Base-by-base conservation (phyloP, 1,284 basidiomycete genomes). In the Sporisorium iseilematis-ciliati region DNA sequence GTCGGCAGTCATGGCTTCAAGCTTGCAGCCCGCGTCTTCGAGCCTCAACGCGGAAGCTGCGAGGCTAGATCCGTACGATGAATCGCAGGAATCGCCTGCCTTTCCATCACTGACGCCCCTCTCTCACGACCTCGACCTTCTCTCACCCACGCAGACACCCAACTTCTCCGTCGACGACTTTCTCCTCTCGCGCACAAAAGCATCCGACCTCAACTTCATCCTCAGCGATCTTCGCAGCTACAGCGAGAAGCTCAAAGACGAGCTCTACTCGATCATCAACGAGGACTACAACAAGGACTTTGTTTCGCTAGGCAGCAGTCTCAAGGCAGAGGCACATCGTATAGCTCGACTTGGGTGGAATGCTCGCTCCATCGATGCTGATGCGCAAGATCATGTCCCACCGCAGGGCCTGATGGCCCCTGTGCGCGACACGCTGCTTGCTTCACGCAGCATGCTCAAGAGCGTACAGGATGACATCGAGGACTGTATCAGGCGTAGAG, bases 281-380 rank as follows among this genome's bases (percentile, higher is more conserved):
- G 92, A 95, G 81, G 95, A 98, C 86, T 98, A 98, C 85, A 94
- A 98, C 85, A 94, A 95, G 85, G 95, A 95, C 48, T 98, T 98
- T 85, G 97, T 99, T 76, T 94, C 92, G 77, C 88, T 99, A 25
- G 95, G 95, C 4, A 72, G 65, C 56, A 67, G 62, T 35, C 62
- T 76, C 62, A 65, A 68, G 26, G 40, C 74, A 1, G 74, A 76
- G 33, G 70, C 74, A 6, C 69, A 76, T 43, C 60, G 74, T 0
- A 76, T 76, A 20, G 65, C 57, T 7, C 53, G 74, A 4, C 61
- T 76, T 4, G 74, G 74, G 4, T 76, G 69, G 68, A 59, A 40
- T n/a, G 16, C 35, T 16, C 40, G 33, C 20, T 35, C 64, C 5
- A 18, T 35, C 5, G 38, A 58, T 23, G 21, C 8, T 3, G 56